phyloP scores from a whole-genome alignment of 108 stramenopile species.

The Seminavis robusta region DNA sequence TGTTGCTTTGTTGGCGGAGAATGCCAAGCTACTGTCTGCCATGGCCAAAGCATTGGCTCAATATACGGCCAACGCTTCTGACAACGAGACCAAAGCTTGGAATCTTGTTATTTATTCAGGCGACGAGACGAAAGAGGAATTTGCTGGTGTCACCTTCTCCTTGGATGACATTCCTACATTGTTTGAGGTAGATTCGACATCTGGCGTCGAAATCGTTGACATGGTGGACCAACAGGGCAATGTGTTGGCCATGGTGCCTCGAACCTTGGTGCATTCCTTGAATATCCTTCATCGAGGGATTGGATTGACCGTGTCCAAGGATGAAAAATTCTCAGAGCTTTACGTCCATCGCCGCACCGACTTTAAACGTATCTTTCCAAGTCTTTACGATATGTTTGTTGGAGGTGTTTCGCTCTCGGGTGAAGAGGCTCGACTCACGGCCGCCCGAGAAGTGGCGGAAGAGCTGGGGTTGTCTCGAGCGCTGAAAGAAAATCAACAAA shows the following conservation, averaged over 20 bases:
- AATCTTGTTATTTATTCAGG: too few species aligned
- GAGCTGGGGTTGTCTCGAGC: constrained; percentile 61
- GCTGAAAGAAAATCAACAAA: constrained; percentile 6
- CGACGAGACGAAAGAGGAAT: too few species aligned
- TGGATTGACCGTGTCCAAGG: constrained; percentile 62
- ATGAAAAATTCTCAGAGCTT: constrained; percentile 35
- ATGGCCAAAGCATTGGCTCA: too few species aligned
- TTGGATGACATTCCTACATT: too few species aligned
- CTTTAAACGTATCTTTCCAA: constrained; percentile 77
- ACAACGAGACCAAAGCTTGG: too few species aligned
- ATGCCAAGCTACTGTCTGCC: too few species aligned
- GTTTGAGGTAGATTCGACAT: too few species aligned
- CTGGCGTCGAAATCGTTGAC: constrained; percentile 43
- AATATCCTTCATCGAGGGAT: constrained; percentile 78
- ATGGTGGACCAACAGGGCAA: constrained; percentile 22
- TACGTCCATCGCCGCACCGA: constrained; percentile 67
- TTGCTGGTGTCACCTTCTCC: too few species aligned
- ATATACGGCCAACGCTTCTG: too few species aligned
- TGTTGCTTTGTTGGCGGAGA: too few species aligned
- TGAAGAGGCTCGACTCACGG: constrained; percentile 54
- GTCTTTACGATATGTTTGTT: constrained; percentile 83
- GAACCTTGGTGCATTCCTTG: constrained; percentile 56
- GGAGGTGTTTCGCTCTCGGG: constrained; percentile 64
- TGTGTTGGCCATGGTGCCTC: constrained; percentile 44
- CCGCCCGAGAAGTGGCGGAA: constrained; percentile 70